Conservation (phyloP, 2,329 filamentous ascomycete species). For the Fusarium temperatum region DNA sequence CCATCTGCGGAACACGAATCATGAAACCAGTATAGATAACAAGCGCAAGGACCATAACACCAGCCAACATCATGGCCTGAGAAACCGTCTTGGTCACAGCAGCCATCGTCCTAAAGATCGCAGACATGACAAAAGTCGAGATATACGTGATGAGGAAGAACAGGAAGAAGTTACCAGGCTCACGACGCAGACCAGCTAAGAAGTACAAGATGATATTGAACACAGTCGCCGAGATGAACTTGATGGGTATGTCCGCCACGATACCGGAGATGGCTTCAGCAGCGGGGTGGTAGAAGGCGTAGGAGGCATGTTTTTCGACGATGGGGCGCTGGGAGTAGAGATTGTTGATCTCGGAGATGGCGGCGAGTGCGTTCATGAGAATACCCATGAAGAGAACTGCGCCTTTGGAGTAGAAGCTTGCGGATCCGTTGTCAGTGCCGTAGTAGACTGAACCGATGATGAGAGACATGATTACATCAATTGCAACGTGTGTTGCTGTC, state of each 20-base stretch:
- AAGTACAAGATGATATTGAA: conserved; percentile 70
- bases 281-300: conserved; percentile 61
- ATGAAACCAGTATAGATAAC: conserved; percentile 42
- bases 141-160: conserved; percentile 77
- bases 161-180: conserved; percentile 76
- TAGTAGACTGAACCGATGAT: conserved; percentile 71
- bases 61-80: conserved; percentile 63
- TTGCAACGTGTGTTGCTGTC: conserved; percentile 55
- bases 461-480: conserved; percentile 64
- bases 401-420: conserved; percentile 63
- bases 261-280: conserved; percentile 65
- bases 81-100: conserved; percentile 73
- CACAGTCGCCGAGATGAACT: conserved; percentile 57
- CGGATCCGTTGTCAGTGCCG: conserved; percentile 58
- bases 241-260: conserved; percentile 65
- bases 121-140: conserved; percentile 76
- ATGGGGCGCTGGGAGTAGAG: conserved; percentile 57
- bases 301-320: conserved; percentile 59
- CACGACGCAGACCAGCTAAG: conserved; percentile 61
- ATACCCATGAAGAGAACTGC: conserved; percentile 69
- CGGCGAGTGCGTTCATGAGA: conserved; percentile 66
- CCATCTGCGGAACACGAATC: conserved; percentile 49
- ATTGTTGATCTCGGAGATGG: conserved; percentile 63
- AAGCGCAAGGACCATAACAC: conserved; percentile 66
- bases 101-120: conserved; percentile 78